Base-by-base conservation (phyloP, 768 basidiomycete genomes). In the Lactarius hatsudake region DNA sequence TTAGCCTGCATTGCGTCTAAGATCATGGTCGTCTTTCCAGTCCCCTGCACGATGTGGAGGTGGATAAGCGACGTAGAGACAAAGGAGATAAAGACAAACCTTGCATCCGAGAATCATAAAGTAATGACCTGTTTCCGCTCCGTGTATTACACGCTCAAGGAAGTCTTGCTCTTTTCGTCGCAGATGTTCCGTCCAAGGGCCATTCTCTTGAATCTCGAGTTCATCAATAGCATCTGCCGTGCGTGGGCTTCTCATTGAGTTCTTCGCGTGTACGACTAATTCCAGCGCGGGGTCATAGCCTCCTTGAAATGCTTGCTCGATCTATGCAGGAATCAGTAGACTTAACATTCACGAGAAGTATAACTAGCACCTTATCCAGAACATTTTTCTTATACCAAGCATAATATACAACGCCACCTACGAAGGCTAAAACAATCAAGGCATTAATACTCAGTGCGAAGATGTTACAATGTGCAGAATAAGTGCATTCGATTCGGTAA, bases 211-310 rank as follows among this genome's bases (percentile, higher is more conserved):
- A 23, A 74, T 72, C 34, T 79, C 79, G 28, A 75, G 71, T 17
- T 80, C 78, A 26, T 76, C 72, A 26, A 62, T 59, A 55, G 67
- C 30, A n/a, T 71, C 68, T 28, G 74, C 57, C 6, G 74, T 71
- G 4, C 77, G 72, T 40, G 74, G 77, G 23, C 75, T 53, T 63
- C 57, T 32, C 30, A 23, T 74, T 12, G 66, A 71, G 63, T 74
- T 65, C 68, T 77, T 77, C 54, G 78, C 80, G 48, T 81, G 75
- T 42, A 81, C 84, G 12, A 86, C 87, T 32, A 91, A 82, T 72
- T 91, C 89, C 43, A 95, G 84, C 5, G 89, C 90, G 30, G 91
- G 91, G 74, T 92, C 92, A 74, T 91, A 95, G 1, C 94, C 93
- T 28, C 87, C 79, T 45, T 82, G 80, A 74, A 96, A 94, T 2